These are phyloP conservation scores for Massospora cicadina DNA, from an alignment of 371 early-diverging fungal genomes.

Conservation along the genomic window DNA sequence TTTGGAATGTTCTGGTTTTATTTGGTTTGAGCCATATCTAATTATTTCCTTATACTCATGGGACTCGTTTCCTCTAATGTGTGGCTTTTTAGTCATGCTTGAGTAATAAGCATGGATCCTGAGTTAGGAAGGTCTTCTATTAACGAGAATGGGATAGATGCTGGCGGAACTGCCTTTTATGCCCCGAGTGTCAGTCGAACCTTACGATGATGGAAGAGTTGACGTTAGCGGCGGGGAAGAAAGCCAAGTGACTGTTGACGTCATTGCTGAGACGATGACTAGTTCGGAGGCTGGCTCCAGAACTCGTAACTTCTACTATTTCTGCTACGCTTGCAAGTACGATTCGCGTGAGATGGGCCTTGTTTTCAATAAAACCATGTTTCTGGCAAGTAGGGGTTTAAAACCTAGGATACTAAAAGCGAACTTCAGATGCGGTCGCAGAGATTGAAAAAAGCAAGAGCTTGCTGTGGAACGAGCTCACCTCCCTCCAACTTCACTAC, in stretches of 20 bases:
- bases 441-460: not conserved
- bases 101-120: too few relatives aligned
- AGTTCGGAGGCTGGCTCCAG: not conserved
- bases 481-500: slow-evolving; percentile 2
- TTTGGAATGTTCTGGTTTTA: too few relatives aligned
- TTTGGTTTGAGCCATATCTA: too few relatives aligned
- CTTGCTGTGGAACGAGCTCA: not conserved
- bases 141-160: too few relatives aligned
- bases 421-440: slow-evolving; percentile 2
- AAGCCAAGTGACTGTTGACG: not conserved
- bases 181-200: slow-evolving; percentile 4
- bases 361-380: not conserved
- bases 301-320: not conserved
- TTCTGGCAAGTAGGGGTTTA: slow-evolving; percentile 3
- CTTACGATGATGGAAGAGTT: slow-evolving; percentile 5
- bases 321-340: slow-evolving; percentile 1
- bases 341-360: slow-evolving; percentile 3
- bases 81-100: too few relatives aligned
- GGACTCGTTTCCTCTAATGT: too few relatives aligned
- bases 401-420: not conserved
- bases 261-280: not conserved
- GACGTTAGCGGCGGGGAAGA: not conserved
- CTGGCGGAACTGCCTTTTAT: slow-evolving; percentile 7
- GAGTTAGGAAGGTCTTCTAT: too few relatives aligned
- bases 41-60: too few relatives aligned